phyloP scores from a whole-genome alignment of 2,329 filamentous ascomycete species.

The Fusarium praegraminearum region DNA sequence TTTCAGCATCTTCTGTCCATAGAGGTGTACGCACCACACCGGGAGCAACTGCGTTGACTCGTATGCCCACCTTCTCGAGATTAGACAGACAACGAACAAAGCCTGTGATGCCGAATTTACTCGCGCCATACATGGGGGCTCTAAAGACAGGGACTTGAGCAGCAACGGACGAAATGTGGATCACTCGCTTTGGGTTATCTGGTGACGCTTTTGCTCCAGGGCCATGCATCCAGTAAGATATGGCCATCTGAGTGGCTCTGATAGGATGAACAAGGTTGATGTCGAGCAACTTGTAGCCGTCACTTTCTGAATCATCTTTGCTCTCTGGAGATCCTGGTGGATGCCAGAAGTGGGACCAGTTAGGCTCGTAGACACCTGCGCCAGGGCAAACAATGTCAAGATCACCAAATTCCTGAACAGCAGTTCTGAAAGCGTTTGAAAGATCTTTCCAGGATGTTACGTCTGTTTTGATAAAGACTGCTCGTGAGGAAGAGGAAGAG shows the following conservation, averaged over 20 bases:
- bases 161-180: conserved; percentile 56
- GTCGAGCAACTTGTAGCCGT: conserved; percentile 54
- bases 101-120: conserved; percentile 55
- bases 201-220: conserved; percentile 31
- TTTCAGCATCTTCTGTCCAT: conserved; percentile 60
- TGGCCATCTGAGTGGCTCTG: conserved; percentile 55
- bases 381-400: conserved; percentile 60
- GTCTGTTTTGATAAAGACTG: conserved; percentile 59
- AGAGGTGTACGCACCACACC: conserved; percentile 60
- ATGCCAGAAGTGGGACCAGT: conserved; percentile 58
- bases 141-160: conserved; percentile 52
- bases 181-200: conserved; percentile 52
- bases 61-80: conserved; percentile 53
- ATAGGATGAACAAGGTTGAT: conserved; percentile 59
- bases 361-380: conserved; percentile 61
- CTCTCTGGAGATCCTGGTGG: conserved; percentile 54
- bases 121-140: conserved; percentile 55
- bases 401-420: conserved; percentile 53
- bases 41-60: conserved; percentile 60
- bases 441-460: conserved; percentile 59
- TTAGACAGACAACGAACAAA: conserved; percentile 57
- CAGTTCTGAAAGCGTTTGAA: conserved; percentile 50
- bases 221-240: conserved; percentile 54
- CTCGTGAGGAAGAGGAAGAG: conserved; percentile 42
- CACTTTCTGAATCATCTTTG: conserved; percentile 47